phyloP scores from a whole-genome alignment of 2,329 filamentous ascomycete species.

The Ophiocordyceps camponoti-saundersi region DNA sequence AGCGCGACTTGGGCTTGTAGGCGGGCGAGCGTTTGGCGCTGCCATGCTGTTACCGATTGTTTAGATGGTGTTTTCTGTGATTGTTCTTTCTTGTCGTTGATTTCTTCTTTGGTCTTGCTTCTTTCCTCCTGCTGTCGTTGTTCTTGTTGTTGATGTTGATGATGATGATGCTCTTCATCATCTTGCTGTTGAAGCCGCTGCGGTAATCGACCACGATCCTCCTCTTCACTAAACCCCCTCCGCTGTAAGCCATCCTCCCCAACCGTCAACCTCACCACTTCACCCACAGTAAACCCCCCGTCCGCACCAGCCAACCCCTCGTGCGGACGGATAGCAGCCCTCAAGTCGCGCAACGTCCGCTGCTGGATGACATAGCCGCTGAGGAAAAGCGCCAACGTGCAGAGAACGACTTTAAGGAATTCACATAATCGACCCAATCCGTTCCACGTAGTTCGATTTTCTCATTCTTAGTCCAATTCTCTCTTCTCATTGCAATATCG shows the following conservation, averaged over 20 bases:
- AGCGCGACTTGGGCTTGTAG: constrained; percentile 14
- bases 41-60: constrained; percentile 1
- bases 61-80: neutral
- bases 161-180: no score
- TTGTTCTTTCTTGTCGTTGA: neutral
- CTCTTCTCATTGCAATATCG: neutral
- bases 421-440: neutral
- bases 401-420: constrained; percentile 52
- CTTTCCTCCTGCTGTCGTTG: no score
- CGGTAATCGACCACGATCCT: neutral
- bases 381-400: constrained; percentile 69
- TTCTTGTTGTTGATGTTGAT: neutral
- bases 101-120: neutral
- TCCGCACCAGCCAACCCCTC: constrained; percentile 11
- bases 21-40: neutral
- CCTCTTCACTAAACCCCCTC: neutral
- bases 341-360: constrained; percentile 62
- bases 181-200: neutral
- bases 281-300: no score
- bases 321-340: constrained; percentile 46
- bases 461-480: no score
- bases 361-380: constrained; percentile 82
- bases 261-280: no score
- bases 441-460: no score
- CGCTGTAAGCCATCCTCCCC: no score